Percentiles rank a stretch among this genome's conserved stretches.
These are phyloP conservation scores for Lachnellula hyalina DNA, from an alignment of 2,329 filamentous ascomycete species.

Conservation along the genomic window DNA sequence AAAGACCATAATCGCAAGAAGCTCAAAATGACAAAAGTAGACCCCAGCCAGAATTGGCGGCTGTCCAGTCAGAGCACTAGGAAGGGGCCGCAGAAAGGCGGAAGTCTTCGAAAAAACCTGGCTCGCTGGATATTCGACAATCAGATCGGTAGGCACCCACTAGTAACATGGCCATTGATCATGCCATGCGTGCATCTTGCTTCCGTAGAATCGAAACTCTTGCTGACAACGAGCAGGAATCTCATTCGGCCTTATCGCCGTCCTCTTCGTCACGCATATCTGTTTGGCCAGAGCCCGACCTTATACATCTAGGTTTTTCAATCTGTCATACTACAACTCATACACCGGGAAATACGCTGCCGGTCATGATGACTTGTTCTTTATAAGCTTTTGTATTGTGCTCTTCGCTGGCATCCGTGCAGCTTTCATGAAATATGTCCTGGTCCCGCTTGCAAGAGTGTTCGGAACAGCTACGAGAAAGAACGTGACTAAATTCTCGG, in stretches of 20 bases:
- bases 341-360: slow-evolving; percentile 62
- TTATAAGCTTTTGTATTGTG: slow-evolving; percentile 70
- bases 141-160: not conserved
- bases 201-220: not conserved
- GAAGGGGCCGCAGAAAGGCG: no score
- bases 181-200: not conserved
- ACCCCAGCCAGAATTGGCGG: not conserved
- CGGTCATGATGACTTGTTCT: slow-evolving; percentile 69
- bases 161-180: not conserved
- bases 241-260: slow-evolving; percentile 73
- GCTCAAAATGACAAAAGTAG: not conserved
- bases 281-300: slow-evolving; percentile 71
- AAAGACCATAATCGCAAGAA: not conserved
- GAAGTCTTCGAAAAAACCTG: no score
- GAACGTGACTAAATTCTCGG: slow-evolving; percentile 74
- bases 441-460: slow-evolving; percentile 67
- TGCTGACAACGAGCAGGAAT: slow-evolving; percentile 49
- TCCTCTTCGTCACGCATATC: slow-evolving; percentile 73
- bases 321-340: slow-evolving; percentile 72
- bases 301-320: slow-evolving; percentile 74
- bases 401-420: slow-evolving; percentile 81
- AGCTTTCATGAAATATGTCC: slow-evolving; percentile 74
- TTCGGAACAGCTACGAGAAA: slow-evolving; percentile 67
- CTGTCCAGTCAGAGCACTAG: no score
- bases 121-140: not conserved